These are phyloP conservation scores for Xylariaceae sp. DNA, from an alignment of 2,329 filamentous ascomycete genomes.

Conservation along the genomic window DNA sequence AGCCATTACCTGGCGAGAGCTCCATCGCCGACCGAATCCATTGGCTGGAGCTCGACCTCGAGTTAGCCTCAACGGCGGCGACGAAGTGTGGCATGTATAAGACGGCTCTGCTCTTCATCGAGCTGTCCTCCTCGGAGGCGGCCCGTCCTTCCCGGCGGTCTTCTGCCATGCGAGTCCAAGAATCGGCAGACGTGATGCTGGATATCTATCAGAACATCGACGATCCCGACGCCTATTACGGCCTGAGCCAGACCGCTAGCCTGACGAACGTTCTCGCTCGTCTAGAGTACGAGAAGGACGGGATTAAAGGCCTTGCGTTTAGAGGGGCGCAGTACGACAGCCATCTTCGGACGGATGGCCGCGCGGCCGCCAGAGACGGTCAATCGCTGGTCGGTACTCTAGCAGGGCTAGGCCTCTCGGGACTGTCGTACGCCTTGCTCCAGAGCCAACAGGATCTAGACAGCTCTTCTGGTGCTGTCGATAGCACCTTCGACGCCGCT, in stretches of 20 bases:
- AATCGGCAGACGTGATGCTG: conserved; percentile 65
- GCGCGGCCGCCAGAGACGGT: conserved; percentile 52
- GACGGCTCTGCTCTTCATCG: conserved; percentile 76
- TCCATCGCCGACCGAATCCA: conserved; percentile 72
- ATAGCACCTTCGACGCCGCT: conserved; percentile 73
- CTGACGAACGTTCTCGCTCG: conserved; percentile 72
- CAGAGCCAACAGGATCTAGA: conserved; percentile 59
- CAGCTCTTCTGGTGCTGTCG: conserved; percentile 52
- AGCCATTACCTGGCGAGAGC: conserved; percentile 65
- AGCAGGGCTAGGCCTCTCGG: conserved; percentile 75
- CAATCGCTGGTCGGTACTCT: conserved; percentile 71
- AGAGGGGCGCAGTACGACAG: conserved; percentile 88
- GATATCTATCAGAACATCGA: conserved; percentile 87
- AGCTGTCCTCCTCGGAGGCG: conserved; percentile 52
- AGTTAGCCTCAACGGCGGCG: conserved; percentile 65
- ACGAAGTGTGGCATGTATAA: conserved; percentile 78
- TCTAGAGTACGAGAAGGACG: conserved; percentile 84
- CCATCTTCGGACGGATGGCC: conserved; percentile 60
- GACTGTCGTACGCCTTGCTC: conserved; percentile 74
- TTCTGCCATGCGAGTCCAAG: conserved; percentile 48
- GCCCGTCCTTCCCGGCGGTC: conserved; percentile 60
- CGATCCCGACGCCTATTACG: conserved; percentile 95
- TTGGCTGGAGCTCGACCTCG: conserved; percentile 83
- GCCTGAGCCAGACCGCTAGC: conserved; percentile 71
- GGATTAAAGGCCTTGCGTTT: conserved; percentile 81